Conservation (phyloP, 768 basidiomycete genomes). For the Leccinum subgranulosum region DNA sequence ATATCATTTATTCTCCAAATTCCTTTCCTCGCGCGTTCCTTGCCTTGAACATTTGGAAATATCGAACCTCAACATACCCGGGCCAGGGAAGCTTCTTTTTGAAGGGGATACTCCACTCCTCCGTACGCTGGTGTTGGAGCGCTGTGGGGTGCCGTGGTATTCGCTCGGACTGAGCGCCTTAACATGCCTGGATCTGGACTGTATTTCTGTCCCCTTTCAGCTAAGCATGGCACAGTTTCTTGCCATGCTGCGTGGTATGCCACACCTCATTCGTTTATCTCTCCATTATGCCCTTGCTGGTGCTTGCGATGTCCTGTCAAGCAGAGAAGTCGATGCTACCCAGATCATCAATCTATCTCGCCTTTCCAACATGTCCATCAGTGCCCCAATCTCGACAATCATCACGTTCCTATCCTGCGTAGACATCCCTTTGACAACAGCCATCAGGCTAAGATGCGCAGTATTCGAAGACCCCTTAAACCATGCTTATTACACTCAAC, state of each 20-base stretch:
- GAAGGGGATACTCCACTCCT: not conserved
- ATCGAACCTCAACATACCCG: not conserved
- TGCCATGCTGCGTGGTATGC: constrained; percentile 32
- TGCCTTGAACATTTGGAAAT: not conserved
- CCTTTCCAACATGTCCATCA: constrained; percentile 1
- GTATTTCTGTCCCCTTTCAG: constrained; percentile 21
- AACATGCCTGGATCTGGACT: constrained; percentile 31
- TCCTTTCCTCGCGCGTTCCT: not conserved
- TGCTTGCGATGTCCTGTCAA: not conserved
- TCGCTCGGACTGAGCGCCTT: constrained; percentile 20
- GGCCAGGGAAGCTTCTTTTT: not conserved
- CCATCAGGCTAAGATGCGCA: not conserved
- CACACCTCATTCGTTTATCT: constrained; percentile 30
- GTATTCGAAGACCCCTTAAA: not conserved
- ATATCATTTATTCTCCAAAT: not conserved
- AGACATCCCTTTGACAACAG: not conserved
- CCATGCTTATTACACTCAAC: not conserved
- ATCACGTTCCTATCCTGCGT: constrained; percentile 1
- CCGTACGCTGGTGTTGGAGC: not conserved
- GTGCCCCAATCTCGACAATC: not conserved
- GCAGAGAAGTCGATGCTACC: not conserved
- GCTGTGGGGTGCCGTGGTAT: not conserved
- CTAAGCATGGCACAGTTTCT: constrained; percentile 32
- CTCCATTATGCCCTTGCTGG: constrained; percentile 31
- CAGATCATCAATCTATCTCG: not conserved